These are phyloP conservation scores for Cenchrus purpureus DNA, from an alignment of 176 grass and related monocot genomes.

Conservation along the genomic window DNA sequence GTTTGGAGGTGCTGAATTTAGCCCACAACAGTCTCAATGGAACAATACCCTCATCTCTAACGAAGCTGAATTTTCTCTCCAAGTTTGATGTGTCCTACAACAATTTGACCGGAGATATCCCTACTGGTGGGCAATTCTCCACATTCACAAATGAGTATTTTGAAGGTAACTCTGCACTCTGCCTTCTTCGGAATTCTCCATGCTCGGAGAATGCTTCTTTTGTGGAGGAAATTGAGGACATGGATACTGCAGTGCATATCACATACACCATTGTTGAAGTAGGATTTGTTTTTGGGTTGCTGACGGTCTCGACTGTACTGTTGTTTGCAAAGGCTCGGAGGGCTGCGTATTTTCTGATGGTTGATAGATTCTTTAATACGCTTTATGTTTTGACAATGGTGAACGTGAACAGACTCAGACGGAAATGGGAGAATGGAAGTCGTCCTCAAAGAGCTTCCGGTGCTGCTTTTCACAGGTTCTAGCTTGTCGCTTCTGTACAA, in stretches of 20 bases:
- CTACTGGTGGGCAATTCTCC: conserved; percentile 60
- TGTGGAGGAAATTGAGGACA: background rate
- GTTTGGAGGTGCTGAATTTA: conserved; percentile 68
- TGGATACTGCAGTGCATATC: background rate
- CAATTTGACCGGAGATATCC: conserved; percentile 52
- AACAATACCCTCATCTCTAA: conserved; percentile 53
- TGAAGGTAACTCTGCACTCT: conserved; percentile 52
- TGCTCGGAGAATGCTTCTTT: too few relatives aligned
- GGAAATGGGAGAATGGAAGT: background rate
- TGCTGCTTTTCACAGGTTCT: background rate
- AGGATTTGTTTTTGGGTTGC: too few relatives aligned
- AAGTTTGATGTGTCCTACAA: conserved; percentile 61
- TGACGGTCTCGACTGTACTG: too few relatives aligned
- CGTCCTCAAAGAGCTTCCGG: background rate
- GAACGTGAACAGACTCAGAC: too few relatives aligned
- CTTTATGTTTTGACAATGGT: too few relatives aligned
- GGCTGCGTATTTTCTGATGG: too few relatives aligned
- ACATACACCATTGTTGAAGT: background rate
- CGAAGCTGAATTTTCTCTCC: conserved; percentile 56
- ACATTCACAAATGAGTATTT: conserved; percentile 49
- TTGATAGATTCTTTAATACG: too few relatives aligned
- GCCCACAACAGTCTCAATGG: conserved; percentile 67
- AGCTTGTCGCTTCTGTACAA: background rate
- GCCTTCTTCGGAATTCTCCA: background rate
- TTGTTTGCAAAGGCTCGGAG: too few relatives aligned